Base-by-base conservation (phyloP, 176 grass and related monocot genomes). In the Stipa capillata region DNA sequence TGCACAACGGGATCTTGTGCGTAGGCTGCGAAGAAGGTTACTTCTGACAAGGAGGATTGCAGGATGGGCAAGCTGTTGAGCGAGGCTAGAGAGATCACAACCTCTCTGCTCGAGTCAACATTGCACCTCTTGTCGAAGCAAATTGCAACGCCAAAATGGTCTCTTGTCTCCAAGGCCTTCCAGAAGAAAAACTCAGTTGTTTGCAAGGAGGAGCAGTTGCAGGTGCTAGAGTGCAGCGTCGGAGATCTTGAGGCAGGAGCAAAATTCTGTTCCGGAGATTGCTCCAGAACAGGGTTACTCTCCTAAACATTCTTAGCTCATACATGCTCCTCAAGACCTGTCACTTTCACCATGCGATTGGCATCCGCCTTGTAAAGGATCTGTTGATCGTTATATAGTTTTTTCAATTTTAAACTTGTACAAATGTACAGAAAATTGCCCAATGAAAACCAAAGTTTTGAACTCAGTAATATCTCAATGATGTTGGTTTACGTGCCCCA, bases 201-300 rank as follows among this genome's bases (percentile, higher is more conserved):
- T 53, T 87, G 77, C 52, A 81, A 85, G 20, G 74, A 67, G 55
- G 55, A 76, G n/a, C 63, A 82, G 28, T 63, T 68, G 73, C 82
- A 82, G 82, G 65, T 70, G 55, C 63, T 85, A 63, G 77, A 82
- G 56, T 48, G 55, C 23, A 55, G 31, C 45, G 64, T 88, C 17
- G 33, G 55, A 74, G 73, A 80, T 76, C 86, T 91, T 20, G 85
- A 82, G 78, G 86, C 59, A 36, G 90, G 66, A 65, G 49, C 73
- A 66, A 76, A 32, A 68, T 65, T 82, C 76, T 91, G 70, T 91
- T 91, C 72, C 77, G 81, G 89, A 82, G 82, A 84, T 66, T 91
- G 41, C 29, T 91, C 71, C 89, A 81, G 65, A 77, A 47, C 58
- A 87, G 89, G 53, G 85, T 91, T 63, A 68, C 84, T 72, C 80